A percentile compares a stretch with the other conserved stretches of the same genome.
phyloP scores from a whole-genome alignment of 2,329 filamentous ascomycete species.

The Sphaerulina populicola region DNA sequence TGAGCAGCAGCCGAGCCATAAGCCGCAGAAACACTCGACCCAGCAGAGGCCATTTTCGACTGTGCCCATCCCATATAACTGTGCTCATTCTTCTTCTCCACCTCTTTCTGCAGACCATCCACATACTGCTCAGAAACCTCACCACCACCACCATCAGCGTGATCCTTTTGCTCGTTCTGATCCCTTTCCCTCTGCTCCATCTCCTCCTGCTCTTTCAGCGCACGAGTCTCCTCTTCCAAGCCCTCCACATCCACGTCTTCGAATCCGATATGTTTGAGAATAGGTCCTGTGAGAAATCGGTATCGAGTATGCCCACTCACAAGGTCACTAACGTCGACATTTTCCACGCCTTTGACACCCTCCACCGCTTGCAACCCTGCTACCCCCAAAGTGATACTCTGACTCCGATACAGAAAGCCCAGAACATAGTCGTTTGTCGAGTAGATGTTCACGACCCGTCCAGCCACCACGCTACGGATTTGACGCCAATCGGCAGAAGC shows the following conservation, averaged over 20 bases:
- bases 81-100: conserved; percentile 40
- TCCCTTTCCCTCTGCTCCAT: conserved; percentile 31
- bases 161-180: conserved; percentile 24
- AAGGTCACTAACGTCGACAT: conserved; percentile 46
- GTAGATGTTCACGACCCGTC: conserved; percentile 79
- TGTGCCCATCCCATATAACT: conserved; percentile 38
- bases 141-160: conserved; percentile 23
- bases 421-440: conserved; percentile 82
- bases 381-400: conserved; percentile 71
- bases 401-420: conserved; percentile 77
- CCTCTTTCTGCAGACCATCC: conserved; percentile 35
- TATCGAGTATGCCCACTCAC: conserved; percentile 47
- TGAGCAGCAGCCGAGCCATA: conserved; percentile 18
- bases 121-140: conserved; percentile 30
- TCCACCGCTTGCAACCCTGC: conserved; percentile 71
- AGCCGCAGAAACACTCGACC: conserved; percentile 22
- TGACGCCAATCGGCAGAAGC: conserved; percentile 64
- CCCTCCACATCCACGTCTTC: conserved; percentile 43
- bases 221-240: conserved; percentile 42
- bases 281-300: conserved; percentile 43
- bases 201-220: conserved; percentile 34
- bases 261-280: conserved; percentile 47
- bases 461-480: conserved; percentile 69
- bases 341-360: conserved; percentile 57
- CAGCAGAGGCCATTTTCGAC: conserved; percentile 34